Percentiles rank a stretch among this genome's conserved stretches.
Evolutionary conservation across 192 early-diverging fungal species (phyloP).

Genomic region (Gaertneriomyces semiglobifer): DNA sequence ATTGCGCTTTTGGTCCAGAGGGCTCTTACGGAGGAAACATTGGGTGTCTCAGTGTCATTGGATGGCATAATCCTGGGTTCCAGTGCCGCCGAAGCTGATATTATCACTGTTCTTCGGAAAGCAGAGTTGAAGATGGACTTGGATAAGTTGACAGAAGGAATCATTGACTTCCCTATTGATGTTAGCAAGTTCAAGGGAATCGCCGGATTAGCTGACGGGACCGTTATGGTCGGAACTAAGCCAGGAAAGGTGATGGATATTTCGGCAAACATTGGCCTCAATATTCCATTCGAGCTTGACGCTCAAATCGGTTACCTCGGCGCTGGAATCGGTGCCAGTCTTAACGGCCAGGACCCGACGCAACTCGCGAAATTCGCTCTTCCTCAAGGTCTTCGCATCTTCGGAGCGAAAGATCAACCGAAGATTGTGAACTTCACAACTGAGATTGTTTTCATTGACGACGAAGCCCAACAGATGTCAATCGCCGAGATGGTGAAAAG

Average conservation of each 20-base stretch:
- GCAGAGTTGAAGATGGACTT: constrained; percentile 16
- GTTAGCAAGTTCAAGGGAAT: constrained; percentile 6
- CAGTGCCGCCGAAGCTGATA: background rate
- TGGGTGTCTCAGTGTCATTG: constrained; percentile 14
- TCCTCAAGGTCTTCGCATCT: background rate
- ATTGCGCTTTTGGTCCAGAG: constrained; percentile 30
- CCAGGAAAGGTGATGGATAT: constrained; percentile 17
- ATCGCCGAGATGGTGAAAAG: constrained; percentile 18
- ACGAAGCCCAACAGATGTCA: constrained; percentile 23
- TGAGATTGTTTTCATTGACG: constrained; percentile 18
- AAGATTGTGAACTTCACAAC: constrained; percentile 9
- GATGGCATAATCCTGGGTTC: constrained; percentile 20
- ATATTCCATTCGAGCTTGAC: constrained; percentile 17
- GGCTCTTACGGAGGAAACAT: constrained; percentile 1
- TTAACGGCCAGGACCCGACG: constrained; percentile 6
- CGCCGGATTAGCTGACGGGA: constrained; percentile 17
- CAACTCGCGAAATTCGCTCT: constrained; percentile 13
- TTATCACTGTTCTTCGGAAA: constrained; percentile 24
- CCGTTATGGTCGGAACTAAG: constrained; percentile 11
- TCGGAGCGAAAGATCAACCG: background rate
- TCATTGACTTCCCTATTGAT: constrained; percentile 22
- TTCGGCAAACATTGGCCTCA: constrained; percentile 10
- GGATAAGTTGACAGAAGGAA: constrained; percentile 16
- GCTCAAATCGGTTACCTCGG: constrained; percentile 24
- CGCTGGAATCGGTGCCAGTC: constrained; percentile 8